Evolutionary conservation across 2,329 filamentous ascomycete species (phyloP), one percentile per base, ranked within the genome.

Genomic region (Proliferodiscus dingleyae): DNA sequence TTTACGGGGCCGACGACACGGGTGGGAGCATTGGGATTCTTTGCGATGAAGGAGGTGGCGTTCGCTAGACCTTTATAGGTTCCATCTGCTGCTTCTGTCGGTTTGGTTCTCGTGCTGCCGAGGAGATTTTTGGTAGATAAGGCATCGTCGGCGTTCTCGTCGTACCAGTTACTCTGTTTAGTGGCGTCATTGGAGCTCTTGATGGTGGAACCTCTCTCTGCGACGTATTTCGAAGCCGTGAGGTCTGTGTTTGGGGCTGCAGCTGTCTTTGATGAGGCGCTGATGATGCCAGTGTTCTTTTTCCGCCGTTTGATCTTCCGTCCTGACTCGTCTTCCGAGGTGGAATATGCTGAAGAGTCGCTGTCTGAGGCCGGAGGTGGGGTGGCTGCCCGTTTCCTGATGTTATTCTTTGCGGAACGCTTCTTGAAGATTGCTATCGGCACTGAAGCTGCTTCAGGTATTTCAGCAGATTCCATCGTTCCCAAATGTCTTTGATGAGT

Each of bases 111-210:
- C 18, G 78, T 78, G 26, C 71, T 80, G 8, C 78, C 81, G 15
- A 83, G 69, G 0, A 84, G 71, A 44, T 74, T 81, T 61, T 81
- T 76, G 29, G 45, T 45, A 2, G 61, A 62, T 7, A 65, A 43
- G 2, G 58, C 60, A 46, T 58, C 59, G 32, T 48, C 68, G 19
- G 72, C 68, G n/a, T 75, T 73, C 49, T 91, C 87, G 50, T 95
- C 89, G 66, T 85, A 93, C 90, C 89, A 96, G 64, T 95, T 87
- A 45, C 78, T 85, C 34, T 83, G 78, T 61, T 94, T 95, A 1
- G 91, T 97, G 16, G 93, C 91, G 64, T 96, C 90, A 64, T 91
- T 91, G 58, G 78, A 78, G 52, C 74, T 75, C 57, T 80, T 73
- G 57, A 89, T 80, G 53, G 74, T 73, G 19, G 80, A 67, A 46